Evolutionary conservation across 2,329 filamentous ascomycete genomes (phyloP), one percentile per base, ranked within the genome.

Genomic region (Myriosclerotinia duriaeana): DNA sequence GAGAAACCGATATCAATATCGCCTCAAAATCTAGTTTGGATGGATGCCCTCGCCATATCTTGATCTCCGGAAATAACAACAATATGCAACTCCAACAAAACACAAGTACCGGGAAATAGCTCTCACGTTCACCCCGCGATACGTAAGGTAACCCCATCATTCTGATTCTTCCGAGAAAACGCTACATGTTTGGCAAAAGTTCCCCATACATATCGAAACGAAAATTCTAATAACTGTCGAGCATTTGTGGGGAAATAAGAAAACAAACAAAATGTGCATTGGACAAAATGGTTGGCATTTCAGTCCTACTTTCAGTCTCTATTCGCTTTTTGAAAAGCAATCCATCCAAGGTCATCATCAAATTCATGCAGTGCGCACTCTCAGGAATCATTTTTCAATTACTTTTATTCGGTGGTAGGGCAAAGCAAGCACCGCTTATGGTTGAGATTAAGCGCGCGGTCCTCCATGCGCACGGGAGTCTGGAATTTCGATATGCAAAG

Each of bases 151-250:
- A 46, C 40, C 17, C 40, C 17, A 48, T 17, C 56, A 26, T 50
- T 50, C 20, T 60, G 56, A 60, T 50, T 46, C 42, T 48, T 60
- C 30, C 56, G 48, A 60, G 56, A 60, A 60, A 48, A 38, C 7
- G 11, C 11, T 11, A 7, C 22, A 48, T 36, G 56, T 42, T 22
- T 59, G 17, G 42, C 20, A 5, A 22, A 14, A 22, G 4, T n/a
- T 5, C 11, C 26, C 26, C 22, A 34, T 34, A 44, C 26, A 46
- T 46, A 26, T 46, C 34, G 55, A 58, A 58, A 58, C 40, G 9
- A 14, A 40, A 46, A 34, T 30, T n/a, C 30, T 8, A 34, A 34
- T 34, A 42, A 15, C 15, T 44, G 17, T 20, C 17, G 26, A 34
- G 20, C 44, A 48, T 48, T 17, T 44, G 5, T 30, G 38, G 40